Conservation (phyloP, 805 yeast genomes). For the Candida tibetensis region DNA sequence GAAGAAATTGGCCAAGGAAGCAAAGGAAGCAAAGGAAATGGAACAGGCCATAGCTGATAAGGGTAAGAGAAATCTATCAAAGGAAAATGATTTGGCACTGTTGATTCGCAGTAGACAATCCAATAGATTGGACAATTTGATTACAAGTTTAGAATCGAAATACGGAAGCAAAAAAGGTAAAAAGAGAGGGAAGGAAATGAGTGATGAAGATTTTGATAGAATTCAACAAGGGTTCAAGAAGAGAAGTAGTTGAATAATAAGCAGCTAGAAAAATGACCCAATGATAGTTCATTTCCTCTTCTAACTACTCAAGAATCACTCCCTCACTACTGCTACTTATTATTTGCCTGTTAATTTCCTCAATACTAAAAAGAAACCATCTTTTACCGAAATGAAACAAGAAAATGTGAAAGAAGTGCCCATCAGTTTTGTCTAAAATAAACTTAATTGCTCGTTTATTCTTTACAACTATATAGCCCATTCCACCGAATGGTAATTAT, state of each 20-base stretch:
- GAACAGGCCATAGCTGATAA: conserved; percentile 37
- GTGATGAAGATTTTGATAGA: conserved; percentile 50
- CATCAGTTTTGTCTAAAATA: no score
- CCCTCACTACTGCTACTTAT: no score
- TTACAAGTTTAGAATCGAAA: conserved; percentile 48
- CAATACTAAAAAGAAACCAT: no score
- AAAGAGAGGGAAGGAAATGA: conserved; percentile 37
- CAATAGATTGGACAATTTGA: conserved; percentile 44
- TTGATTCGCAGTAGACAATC: conserved; percentile 49
- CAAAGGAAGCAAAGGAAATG: conserved; percentile 57
- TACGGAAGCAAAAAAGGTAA: conserved; percentile 42
- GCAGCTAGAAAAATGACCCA: no score
- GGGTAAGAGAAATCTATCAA: conserved; percentile 26
- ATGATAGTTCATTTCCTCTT: neutral
- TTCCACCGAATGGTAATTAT: no score
- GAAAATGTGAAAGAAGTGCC: no score
- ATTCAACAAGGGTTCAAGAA: conserved; percentile 40
- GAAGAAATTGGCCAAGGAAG: conserved; percentile 58
- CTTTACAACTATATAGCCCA: no score
- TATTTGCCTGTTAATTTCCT: no score
- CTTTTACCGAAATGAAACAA: no score
- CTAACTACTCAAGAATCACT: neutral
- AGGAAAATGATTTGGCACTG: conserved; percentile 43
- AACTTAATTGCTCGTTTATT: no score
- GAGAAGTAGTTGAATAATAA: conserved; percentile 12